Base-by-base conservation (phyloP, 306 rosid species). In the Hippophae rhamnoides region DNA sequence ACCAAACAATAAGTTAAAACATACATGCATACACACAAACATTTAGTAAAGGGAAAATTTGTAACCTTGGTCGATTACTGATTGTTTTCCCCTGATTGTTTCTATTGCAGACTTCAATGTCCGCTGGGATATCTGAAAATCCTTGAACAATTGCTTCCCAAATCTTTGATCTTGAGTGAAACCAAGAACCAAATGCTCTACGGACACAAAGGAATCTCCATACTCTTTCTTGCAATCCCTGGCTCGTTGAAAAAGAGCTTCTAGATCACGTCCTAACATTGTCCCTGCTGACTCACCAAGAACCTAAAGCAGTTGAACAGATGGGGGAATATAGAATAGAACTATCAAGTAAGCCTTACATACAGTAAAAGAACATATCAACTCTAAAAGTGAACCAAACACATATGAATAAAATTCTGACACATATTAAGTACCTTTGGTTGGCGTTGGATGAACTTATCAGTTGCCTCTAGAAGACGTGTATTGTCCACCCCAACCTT, bases 181-280 rank as follows among this genome's bases (percentile, higher is more conserved):
- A 73, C 95, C 94, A 67, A 92, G 99, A 83, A 88, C 90, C 81
- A 92, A 70, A 64, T 92, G 99, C 72, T 92, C 99, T 52, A 92
- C 99, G 42, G 99, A 92, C 66, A 92, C 90, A 78, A 81, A 92
- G 45, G 99, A 92, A 55, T 92, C 99, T 51, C 90, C 94, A 74
- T 85, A 88, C 63, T 86, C 93, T 75, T 86, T 92, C 80, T 88
- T 92, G 75, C 71, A 71, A 41, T 84, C 96, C 73, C 96, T 88
- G 56, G 96, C 88, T 78, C 90, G 88, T 67, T 84, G 90, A 78
- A 92, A 57, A 73, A 92, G 72, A 56, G 82, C 99, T 74, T 92
- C 99, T 85, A 92, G 82, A 74, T 93, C 95, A 72, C 97, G 97
- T 65, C 99, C 99, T 60, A 93, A 69, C 89, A 93, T 82, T 53